A percentile compares a stretch with the other conserved stretches of the same genome.
Evolutionary conservation across 139 green algal species (phyloP).

Genomic region (Chlamydomonas sp.): DNA sequence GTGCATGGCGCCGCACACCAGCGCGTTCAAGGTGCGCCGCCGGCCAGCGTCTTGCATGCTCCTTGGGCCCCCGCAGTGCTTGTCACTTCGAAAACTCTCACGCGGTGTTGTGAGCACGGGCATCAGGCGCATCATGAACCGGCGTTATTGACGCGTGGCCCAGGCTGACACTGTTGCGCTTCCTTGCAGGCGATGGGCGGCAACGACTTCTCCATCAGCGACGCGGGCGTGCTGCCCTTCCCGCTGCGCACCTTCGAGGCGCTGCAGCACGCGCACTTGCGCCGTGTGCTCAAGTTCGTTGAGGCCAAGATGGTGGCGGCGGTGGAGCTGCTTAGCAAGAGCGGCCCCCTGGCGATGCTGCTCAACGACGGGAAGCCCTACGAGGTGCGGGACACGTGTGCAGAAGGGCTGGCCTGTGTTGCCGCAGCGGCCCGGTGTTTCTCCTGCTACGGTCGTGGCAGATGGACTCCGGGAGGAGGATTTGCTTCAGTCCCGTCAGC

Average conservation of each 20-base stretch:
- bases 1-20: constrained; percentile 38
- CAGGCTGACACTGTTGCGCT: too few relatives aligned
- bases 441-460: too few relatives aligned
- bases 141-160: too few relatives aligned
- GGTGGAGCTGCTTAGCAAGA: background rate
- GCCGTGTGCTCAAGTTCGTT: constrained; percentile 45
- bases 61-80: too few relatives aligned
- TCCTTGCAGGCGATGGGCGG: constrained; percentile 1
- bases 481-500: background rate
- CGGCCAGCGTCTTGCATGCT: too few relatives aligned
- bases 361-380: constrained; percentile 33
- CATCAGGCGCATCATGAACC: too few relatives aligned
- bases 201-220: constrained; percentile 41
- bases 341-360: constrained; percentile 4
- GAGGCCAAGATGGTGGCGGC: constrained; percentile 25
- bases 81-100: too few relatives aligned
- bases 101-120: background rate
- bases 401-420: too few relatives aligned
- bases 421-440: too few relatives aligned
- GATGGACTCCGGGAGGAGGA: background rate
- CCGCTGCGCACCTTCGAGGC: constrained; percentile 50
- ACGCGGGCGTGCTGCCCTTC: constrained; percentile 52
- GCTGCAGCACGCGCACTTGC: constrained; percentile 64
- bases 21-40: constrained; percentile 38
- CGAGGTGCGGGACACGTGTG: background rate